These are phyloP conservation scores for Cercospora sojina DNA, from an alignment of 2,329 filamentous ascomycete species.

Conservation along the genomic window DNA sequence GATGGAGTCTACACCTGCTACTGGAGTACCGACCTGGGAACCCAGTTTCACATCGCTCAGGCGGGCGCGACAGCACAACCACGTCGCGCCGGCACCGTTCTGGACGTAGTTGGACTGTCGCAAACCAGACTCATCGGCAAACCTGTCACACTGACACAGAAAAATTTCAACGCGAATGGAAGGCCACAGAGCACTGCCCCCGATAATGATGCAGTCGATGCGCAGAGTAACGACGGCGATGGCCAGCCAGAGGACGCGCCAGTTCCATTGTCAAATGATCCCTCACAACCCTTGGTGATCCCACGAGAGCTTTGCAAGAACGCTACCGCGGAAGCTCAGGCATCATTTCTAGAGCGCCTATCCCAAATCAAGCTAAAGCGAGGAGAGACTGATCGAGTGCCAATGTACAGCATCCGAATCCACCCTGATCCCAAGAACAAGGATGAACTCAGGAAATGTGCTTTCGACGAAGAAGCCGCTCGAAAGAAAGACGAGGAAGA, in stretches of 20 bases:
- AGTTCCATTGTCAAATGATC: not conserved
- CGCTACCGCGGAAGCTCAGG: constrained; percentile 29
- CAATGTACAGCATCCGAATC: constrained; percentile 31
- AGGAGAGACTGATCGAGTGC: constrained; percentile 41
- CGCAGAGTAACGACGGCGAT: not conserved
- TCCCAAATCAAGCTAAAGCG: constrained; percentile 44
- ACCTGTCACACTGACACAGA: constrained; percentile 56
- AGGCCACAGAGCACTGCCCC: not conserved
- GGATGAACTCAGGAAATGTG: constrained; percentile 24
- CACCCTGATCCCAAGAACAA: constrained; percentile 28
- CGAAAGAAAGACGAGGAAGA: constrained; percentile 14
- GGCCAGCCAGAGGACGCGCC: constrained; percentile 6
- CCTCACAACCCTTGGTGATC: constrained; percentile 26
- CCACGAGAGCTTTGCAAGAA: constrained; percentile 25
- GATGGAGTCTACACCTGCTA: constrained; percentile 74
- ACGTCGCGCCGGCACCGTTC: constrained; percentile 55
- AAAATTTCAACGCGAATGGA: constrained; percentile 7
- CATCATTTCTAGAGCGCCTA: constrained; percentile 43
- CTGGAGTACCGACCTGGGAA: constrained; percentile 82
- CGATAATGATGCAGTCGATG: constrained; percentile 5
- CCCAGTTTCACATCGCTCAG: constrained; percentile 62
- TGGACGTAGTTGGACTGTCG: constrained; percentile 71
- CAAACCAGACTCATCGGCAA: constrained; percentile 68
- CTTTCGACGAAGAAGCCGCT: constrained; percentile 18
- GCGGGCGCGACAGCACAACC: constrained; percentile 45